These are phyloP conservation scores for Xerocomellus amylosporus DNA, from an alignment of 768 basidiomycete species.

Conservation along the genomic window DNA sequence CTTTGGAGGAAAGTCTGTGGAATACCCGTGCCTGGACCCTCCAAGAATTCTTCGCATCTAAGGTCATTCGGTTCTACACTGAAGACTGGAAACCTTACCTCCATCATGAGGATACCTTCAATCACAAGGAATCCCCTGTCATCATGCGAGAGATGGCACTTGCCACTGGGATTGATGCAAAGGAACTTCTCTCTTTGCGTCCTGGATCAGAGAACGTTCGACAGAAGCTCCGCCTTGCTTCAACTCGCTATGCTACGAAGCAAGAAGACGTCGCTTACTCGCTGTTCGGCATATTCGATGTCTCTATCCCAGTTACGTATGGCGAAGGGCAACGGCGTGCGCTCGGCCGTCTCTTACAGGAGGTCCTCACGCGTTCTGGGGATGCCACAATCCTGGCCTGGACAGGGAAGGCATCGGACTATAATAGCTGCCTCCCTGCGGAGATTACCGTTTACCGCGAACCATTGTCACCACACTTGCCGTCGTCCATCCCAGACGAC, in stretches of 20 bases:
- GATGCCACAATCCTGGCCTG: constrained; percentile 16
- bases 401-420: constrained; percentile 19
- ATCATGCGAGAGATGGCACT: constrained; percentile 23
- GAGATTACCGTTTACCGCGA: constrained; percentile 19
- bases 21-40: constrained; percentile 26
- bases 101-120: background rate
- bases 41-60: constrained; percentile 26
- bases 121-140: constrained; percentile 18
- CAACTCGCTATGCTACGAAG: constrained; percentile 20
- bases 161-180: constrained; percentile 9
- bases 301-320: constrained; percentile 17
- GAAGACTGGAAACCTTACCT: constrained; percentile 26
- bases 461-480: constrained; percentile 1
- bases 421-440: constrained; percentile 25
- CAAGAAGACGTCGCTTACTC: constrained; percentile 29
- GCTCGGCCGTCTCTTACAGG: constrained; percentile 20
- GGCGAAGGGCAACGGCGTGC: constrained; percentile 26
- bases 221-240: constrained; percentile 21
- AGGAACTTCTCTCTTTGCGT: constrained; percentile 8
- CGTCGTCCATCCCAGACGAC: constrained; percentile 2
- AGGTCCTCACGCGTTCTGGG: constrained; percentile 15
- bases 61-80: constrained; percentile 21
- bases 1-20: constrained; percentile 17
- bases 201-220: constrained; percentile 16
- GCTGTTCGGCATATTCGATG: constrained; percentile 25